phyloP scores from a whole-genome alignment of 257 asterid species.

The Cynanchum wilfordii region DNA sequence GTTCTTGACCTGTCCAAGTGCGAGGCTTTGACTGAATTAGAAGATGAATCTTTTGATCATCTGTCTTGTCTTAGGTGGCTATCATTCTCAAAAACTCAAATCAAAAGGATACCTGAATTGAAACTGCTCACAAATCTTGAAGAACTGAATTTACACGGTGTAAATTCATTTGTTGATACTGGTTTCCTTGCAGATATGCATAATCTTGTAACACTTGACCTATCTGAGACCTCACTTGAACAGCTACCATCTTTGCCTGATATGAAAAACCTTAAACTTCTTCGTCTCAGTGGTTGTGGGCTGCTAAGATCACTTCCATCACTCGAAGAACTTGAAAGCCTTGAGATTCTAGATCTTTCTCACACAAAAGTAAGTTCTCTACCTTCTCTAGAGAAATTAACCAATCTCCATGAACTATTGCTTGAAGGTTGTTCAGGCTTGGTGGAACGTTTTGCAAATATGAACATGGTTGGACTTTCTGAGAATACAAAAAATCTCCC shows the following conservation, averaged over 20 bases:
- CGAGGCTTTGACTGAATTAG: constrained; percentile 12
- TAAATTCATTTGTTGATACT: not conserved
- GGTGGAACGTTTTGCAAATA: constrained; percentile 6
- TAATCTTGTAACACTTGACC: constrained; percentile 15
- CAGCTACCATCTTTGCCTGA: constrained; percentile 12
- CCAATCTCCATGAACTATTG: constrained; percentile 7
- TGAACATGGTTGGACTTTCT: not conserved
- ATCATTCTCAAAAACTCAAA: constrained; percentile 12
- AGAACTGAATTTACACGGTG: constrained; percentile 15
- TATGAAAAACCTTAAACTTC: constrained; percentile 14
- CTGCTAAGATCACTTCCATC: constrained; percentile 3
- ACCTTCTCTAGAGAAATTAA: constrained; percentile 3
- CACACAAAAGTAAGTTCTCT: constrained; percentile 14
- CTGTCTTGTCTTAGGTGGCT: constrained; percentile 14
- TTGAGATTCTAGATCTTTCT: constrained; percentile 23
- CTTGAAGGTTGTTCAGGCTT: constrained; percentile 15
- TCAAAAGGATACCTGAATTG: constrained; percentile 15
- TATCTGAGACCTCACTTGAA: constrained; percentile 12
- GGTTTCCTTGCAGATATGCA: constrained; percentile 16
- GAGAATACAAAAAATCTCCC: constrained; percentile 3
- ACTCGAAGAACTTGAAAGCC: constrained; percentile 9
- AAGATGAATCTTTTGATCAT: constrained; percentile 8
- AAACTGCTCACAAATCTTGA: constrained; percentile 13
- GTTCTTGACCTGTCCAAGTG: constrained; percentile 24
- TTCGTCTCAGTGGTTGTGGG: constrained; percentile 15